phyloP scores from a whole-genome alignment of 2,329 filamentous ascomycete species.

The Coniella vitis region DNA sequence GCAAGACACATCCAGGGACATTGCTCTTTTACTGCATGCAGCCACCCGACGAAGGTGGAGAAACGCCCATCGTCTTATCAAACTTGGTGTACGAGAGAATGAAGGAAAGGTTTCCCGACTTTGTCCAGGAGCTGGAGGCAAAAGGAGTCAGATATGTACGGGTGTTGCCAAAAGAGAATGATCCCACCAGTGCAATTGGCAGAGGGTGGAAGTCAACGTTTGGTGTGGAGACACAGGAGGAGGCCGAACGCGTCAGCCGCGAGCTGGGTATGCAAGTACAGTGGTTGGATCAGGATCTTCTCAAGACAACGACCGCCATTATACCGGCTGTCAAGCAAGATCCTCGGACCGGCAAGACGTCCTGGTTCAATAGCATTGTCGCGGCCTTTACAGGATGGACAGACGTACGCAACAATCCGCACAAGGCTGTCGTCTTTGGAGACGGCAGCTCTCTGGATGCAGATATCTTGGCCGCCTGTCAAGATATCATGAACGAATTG shows the following conservation, averaged over 20 bases:
- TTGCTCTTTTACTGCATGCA: conserved; percentile 15
- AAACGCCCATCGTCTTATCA: conserved; percentile 14
- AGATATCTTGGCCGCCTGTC: conserved; percentile 4
- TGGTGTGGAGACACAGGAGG: conserved; percentile 1
- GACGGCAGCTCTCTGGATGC: conserved; percentile 12
- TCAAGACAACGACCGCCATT: conserved; percentile 13
- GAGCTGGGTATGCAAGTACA: conserved; percentile 12
- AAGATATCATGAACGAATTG: conserved; percentile 13
- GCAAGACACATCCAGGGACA: conserved; percentile 9
- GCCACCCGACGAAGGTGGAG: conserved; percentile 2
- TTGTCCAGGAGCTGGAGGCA: conserved; percentile 11
- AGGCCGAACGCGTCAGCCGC: conserved; percentile 5
- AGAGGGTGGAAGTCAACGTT: conserved; percentile 16
- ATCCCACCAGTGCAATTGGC: conserved; percentile 14
- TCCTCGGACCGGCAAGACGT: conserved; percentile 7
- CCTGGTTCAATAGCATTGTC: conserved; percentile 16
- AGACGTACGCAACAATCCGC: conserved; percentile 11
- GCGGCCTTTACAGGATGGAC: conserved; percentile 15
- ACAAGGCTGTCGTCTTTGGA: conserved; percentile 13
- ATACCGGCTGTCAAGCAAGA: conserved; percentile 11
- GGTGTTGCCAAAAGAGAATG: conserved; percentile 5
- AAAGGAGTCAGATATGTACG: conserved; percentile 14
- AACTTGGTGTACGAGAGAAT: conserved; percentile 12
- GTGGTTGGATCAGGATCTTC: conserved; percentile 10
- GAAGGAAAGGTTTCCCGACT: conserved; percentile 4